Base-by-base conservation (phyloP, 257 asterid genomes). In the Scutellaria minor region DNA sequence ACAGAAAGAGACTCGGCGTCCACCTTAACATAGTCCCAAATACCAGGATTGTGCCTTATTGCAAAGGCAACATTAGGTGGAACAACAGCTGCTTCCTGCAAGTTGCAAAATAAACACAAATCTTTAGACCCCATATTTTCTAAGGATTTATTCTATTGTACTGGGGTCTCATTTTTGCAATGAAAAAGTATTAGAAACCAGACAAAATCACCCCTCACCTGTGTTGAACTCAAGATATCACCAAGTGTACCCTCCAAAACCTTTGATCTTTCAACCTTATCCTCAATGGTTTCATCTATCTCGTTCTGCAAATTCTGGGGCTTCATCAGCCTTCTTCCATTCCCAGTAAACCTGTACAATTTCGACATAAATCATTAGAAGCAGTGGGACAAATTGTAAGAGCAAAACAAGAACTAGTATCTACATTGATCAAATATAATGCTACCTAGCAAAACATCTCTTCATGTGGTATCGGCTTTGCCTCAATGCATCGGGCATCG, bases 61-160 rank as follows among this genome's bases (percentile, higher is more conserved):
- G 95, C 90, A 68, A 91, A 86, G 42, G 95, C 97, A 73, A 88
- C 91, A 70, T 75, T 59, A 66, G 95, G 96, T 18, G 93, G 95
- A 15, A 91, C 90, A 70, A 89, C 84, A 9, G 85, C 88, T 53
- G 93, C 96, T 87, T 89, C 96, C 95, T 89, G 94, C 81, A 72
- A 63, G 15, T 60, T 57, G 20, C 22, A 41, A 40, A 13, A 39
- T 39, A 5, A 39, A 15, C 39, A 51, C 35, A 52, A 63, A 53
- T 54, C 40, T 52, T 54, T 31, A 24, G 12, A 52, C 27, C 54
- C 24, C 60, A 14, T 66, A 27, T 37, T 14, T 37, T 10, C 35
- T 59, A 59, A 11, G 40, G 58, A 15, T 50, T 50, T 50, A 24
- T 24, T 24, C 37, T 44, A 44, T 7, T 44, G 10, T 7, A 9